Base-by-base conservation (phyloP, 2,329 filamentous ascomycete species). In the Penicillium expansum region DNA sequence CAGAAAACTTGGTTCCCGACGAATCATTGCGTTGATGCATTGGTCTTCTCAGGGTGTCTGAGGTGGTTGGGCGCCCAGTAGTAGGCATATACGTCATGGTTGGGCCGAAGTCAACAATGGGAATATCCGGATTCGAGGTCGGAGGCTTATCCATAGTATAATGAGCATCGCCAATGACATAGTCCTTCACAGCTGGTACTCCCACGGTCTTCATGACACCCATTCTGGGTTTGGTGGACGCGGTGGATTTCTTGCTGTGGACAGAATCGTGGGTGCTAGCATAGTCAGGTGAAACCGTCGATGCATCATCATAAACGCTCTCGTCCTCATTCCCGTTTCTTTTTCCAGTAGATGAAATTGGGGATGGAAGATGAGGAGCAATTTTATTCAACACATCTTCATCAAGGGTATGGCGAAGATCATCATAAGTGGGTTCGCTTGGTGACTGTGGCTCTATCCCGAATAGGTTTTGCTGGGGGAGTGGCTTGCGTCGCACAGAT, bases 171-270 rank as follows among this genome's bases (percentile, higher is more conserved):
- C 79, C 77, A 52, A 79, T 78, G 47, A 76, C 76, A 59, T 78
- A 67, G 35, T 75, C 72, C 41, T 73, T 76, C 57, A 69, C 69
- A n/a, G 77, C 66, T 35, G 77, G 76, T 7, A 78, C 76, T 41
- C 91, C 92, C 11, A 92, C 86, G 1, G 89, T 91, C 70, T 88
- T 92, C 70, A 93, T 79, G 7, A 92, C 86, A 48, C 92, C 92
- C 61, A 89, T 88, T 60, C 93, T 83, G 16, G 89, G 89, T 57
- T 83, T 84, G 9, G 83, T 74, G 56, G 74, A 74, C 58, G 72
- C 66, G 61, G 62, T 58, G 3, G 76, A 78, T 45, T 67, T 67
- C 60, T 74, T 76, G 52, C 76, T 78, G 48, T 76, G 72, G 7
- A 78, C 68, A n/a, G 84, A 86, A 41, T 76, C 80, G 30, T 78